Evolutionary conservation across 805 yeast species (phyloP), one percentile per base, ranked within the genome.

Genomic region (Cyberlindnera subsufficiens): DNA sequence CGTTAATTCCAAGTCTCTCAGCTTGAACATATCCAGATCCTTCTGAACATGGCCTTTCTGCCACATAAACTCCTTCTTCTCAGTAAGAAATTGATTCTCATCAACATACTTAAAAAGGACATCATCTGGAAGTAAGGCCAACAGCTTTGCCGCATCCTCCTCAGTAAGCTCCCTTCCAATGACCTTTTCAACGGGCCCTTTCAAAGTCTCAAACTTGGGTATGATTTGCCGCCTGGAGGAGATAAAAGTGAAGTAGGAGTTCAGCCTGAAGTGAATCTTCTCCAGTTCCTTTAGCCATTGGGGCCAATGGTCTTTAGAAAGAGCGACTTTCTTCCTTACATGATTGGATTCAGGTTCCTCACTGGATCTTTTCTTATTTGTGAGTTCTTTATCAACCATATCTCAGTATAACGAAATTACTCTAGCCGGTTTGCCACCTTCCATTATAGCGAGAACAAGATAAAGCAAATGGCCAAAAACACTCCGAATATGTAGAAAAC

Each of bases 81-180:
- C 71, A 3, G 61, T 56, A 6, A 59, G 60, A 10, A 80, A 56
- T 51, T 81, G 90, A 54, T 82, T 82, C 57, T 83, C 88, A 59
- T 90, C 96, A 35, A 84, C 80, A 58, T 86, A 90, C 39, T 79
- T 85, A 54, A 81, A 80, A 2, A 78, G 65, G 11, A 86, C 75
- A 38, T 85, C 91, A 22, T 74, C 66, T 0, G 96, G 96, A 2
- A 86, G 59, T 7, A 89, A 54, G 8, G 66, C 72, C 36, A 71
- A 75, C 29, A 90, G 70, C 43, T 72, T 69, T 1, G 95, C 86
- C 30, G 84, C 71, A 58, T 87, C 95, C 9, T 68, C 61, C 10
- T 63, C 55, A 1, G 69, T 65, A 14, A 78, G 53, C 7, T 62
- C 62, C 19, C 79, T 55, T n/a, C 65, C 64, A 4, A 80, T 59